Evolutionary conservation across 192 early-diverging fungal species (phyloP).

Genomic region (Chytriomyces confervae): DNA sequence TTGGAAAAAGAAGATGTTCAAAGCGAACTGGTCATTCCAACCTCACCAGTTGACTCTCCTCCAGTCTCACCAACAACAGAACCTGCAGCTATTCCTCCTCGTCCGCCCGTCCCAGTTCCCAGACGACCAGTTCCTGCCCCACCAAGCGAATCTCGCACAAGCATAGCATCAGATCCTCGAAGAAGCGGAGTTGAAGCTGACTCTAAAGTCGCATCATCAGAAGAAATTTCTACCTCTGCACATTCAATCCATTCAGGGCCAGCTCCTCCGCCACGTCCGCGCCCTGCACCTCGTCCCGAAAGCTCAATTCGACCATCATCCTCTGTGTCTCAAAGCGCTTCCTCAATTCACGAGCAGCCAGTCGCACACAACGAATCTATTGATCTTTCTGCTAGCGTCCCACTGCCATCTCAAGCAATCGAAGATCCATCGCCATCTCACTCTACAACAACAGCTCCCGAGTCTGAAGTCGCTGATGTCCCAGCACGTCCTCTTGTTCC

Average conservation of each 20-base stretch:
- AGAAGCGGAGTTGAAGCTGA: no score
- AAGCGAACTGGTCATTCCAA: background rate
- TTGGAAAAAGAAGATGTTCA: background rate
- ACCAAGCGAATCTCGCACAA: background rate
- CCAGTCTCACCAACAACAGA: background rate
- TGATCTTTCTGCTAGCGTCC: no score
- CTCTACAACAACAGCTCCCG: background rate
- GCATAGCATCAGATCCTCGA: background rate
- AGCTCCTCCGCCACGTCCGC: constrained; percentile 24
- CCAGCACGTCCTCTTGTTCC: constrained; percentile 29
- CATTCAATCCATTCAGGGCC: background rate
- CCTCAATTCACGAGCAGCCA: background rate
- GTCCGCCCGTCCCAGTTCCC: background rate
- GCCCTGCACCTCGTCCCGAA: constrained; percentile 21
- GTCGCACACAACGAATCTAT: no score
- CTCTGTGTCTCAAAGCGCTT: constrained; percentile 1
- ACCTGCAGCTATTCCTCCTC: background rate
- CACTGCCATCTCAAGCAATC: no score
- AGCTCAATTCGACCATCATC: background rate
- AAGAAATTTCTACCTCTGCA: no score
- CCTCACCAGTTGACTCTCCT: background rate
- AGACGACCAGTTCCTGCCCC: background rate
- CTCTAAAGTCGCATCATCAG: no score
- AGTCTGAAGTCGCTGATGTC: background rate
- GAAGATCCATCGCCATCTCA: background rate